Evolutionary conservation across 2,329 filamentous ascomycete species (phyloP).

Genomic region (Penicillium sp.): DNA sequence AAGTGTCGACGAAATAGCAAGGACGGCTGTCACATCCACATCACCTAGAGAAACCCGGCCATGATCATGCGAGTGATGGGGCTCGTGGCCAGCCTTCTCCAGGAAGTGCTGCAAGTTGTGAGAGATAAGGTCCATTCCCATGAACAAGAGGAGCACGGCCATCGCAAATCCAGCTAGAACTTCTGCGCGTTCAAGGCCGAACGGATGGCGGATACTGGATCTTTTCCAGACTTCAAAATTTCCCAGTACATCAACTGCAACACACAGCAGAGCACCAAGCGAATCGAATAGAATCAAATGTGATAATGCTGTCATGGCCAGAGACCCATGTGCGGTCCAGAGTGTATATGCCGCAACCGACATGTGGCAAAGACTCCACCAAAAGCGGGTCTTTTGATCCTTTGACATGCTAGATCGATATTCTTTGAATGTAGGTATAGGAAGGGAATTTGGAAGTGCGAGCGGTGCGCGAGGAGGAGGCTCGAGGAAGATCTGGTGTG

Average conservation of each 20-base stretch:
- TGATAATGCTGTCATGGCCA: slow-evolving; percentile 87
- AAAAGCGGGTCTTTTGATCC: slow-evolving; percentile 76
- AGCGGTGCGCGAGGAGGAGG: slow-evolving; percentile 80
- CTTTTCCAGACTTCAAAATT: slow-evolving; percentile 98
- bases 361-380: slow-evolving; percentile 88
- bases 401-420: slow-evolving; percentile 85
- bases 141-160: slow-evolving; percentile 94
- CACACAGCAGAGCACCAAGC: slow-evolving; percentile 83
- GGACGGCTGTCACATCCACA: slow-evolving; percentile 74
- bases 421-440: slow-evolving; percentile 83
- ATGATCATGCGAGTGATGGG: slow-evolving; percentile 67
- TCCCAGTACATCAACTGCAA: slow-evolving; percentile 83
- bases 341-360: slow-evolving; percentile 79
- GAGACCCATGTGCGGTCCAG: slow-evolving; percentile 77
- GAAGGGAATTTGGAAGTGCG: slow-evolving; percentile 83
- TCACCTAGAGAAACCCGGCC: slow-evolving; percentile 67
- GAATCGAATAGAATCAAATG: slow-evolving; percentile 95
- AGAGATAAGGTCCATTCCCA: slow-evolving; percentile 90
- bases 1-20: slow-evolving; percentile 77
- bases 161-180: slow-evolving; percentile 94
- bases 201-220: slow-evolving; percentile 87
- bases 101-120: slow-evolving; percentile 93
- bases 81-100: slow-evolving; percentile 68
- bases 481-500: slow-evolving; percentile 94
- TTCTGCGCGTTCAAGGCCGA: slow-evolving; percentile 85